phyloP scores from a whole-genome alignment of 169 alveolate genomes.

The Plasmodium vinckei region DNA sequence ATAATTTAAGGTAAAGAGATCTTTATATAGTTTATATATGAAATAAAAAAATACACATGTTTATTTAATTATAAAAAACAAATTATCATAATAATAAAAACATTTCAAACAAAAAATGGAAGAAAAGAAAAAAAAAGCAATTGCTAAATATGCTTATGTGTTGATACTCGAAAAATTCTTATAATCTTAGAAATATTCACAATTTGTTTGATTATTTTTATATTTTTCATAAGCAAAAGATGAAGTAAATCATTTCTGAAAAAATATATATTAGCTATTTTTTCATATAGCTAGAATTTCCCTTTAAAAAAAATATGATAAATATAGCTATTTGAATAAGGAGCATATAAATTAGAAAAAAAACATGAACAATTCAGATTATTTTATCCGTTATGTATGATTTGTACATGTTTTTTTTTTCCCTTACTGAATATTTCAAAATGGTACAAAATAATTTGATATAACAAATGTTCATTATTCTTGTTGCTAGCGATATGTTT shows the following conservation, averaged over 20 bases:
- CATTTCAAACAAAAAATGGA: too few species aligned
- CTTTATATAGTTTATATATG: background rate
- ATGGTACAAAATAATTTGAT: too few species aligned
- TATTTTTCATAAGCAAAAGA: too few species aligned
- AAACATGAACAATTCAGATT: background rate
- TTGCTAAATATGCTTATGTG: background rate
- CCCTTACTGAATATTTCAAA: background rate
- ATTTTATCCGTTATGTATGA: background rate
- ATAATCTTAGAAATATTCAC: too few species aligned
- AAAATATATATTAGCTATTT: too few species aligned
- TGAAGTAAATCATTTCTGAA: too few species aligned
- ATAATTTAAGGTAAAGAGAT: background rate
- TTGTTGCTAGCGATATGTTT: too few species aligned
- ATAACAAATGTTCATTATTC: too few species aligned
- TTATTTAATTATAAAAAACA: too few species aligned
- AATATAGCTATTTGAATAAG: background rate
- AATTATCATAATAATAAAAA: too few species aligned
- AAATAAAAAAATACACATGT: background rate
- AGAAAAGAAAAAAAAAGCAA: background rate
- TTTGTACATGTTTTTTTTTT: slow-evolving; percentile 3
- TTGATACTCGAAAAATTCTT: too few species aligned
- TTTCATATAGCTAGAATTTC: background rate
- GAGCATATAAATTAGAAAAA: background rate
- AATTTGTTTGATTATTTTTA: too few species aligned
- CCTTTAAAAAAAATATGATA: background rate